Base-by-base conservation (phyloP, 176 grass and related monocot genomes). In the Avena eriantha region DNA sequence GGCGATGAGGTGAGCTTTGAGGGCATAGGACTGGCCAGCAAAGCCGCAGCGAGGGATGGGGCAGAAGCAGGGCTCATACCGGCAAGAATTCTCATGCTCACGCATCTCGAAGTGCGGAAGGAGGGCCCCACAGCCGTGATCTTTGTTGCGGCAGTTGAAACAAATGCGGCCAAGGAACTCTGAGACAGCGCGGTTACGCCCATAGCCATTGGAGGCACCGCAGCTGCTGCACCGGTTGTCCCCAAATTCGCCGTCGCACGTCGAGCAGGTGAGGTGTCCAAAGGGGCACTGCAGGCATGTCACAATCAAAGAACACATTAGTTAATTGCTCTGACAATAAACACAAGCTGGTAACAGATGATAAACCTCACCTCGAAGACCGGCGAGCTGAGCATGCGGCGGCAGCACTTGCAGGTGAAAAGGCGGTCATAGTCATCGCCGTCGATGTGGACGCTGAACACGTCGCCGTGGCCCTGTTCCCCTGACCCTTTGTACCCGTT, bases 371-470 rank as follows among this genome's bases (percentile, higher is more conserved):
- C 72, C 22, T 75, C 21, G 23, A 29, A 75, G 46, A 75, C 72
- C 46, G 72, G 72, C 14, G 72, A 18, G 46, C 22, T 17, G 14
- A 75, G 72, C 72, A 50, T 75, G 23, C 72, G 72, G 72, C 24
- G 45, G 72, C 72, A 75, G 72, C 72, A 50, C 23, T 49, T 48
- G 72, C 72, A 75, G 72, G 48, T 5, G 72, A 75, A 75, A 47
- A 75, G 72, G 46, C 46, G 23, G 72, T 75, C 72, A 0, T 75
- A 75, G 46, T 75, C 46, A 8, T 75, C 16, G 14, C 48, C 72
- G 14, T 31, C 46, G 3, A 75, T 75, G 46, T 49, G 72, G 7
- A 75, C 72, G 46, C 23, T 75, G 72, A 10, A 75, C 46, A 50
- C 14, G 72, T 26, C 46, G 72, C 46, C 46, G 45, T 47, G 71